These are phyloP conservation scores for Scheffersomyces quercinus DNA, from an alignment of 1,139 yeast species.

Conservation along the genomic window DNA sequence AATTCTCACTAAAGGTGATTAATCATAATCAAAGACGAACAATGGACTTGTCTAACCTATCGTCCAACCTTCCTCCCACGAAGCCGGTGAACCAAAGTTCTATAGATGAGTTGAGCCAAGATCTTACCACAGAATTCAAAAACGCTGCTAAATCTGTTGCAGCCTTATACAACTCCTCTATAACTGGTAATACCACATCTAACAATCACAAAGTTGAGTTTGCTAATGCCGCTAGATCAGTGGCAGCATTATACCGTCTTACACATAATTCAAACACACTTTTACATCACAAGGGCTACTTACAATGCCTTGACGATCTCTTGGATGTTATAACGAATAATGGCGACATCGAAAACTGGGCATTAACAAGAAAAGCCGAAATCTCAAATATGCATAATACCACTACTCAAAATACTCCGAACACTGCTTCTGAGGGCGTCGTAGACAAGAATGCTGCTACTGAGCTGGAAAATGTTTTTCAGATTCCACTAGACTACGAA, in stretches of 20 bases:
- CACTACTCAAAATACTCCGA: neutral
- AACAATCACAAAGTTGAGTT: conserved; percentile 45
- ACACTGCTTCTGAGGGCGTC: neutral
- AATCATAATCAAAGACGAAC: neutral
- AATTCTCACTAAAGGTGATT: no score
- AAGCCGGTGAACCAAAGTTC: conserved; percentile 45
- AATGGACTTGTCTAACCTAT: conserved; percentile 61
- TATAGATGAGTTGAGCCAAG: conserved; percentile 43
- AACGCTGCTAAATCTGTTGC: conserved; percentile 50
- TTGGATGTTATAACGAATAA: conserved; percentile 45
- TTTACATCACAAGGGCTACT: conserved; percentile 53
- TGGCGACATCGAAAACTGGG: conserved; percentile 57
- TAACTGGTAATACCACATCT: conserved; percentile 11
- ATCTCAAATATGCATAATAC: conserved; percentile 26
- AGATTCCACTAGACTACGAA: conserved; percentile 36
- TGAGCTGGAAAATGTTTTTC: conserved; percentile 8
- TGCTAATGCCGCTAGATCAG: conserved; percentile 64
- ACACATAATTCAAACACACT: conserved; percentile 47
- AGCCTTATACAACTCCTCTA: conserved; percentile 35
- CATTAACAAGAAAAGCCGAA: conserved; percentile 49
- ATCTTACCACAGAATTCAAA: conserved; percentile 43
- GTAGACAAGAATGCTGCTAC: conserved; percentile 1
- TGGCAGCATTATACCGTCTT: conserved; percentile 59
- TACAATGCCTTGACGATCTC: conserved; percentile 58
- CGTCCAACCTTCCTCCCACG: conserved; percentile 51